Percentiles rank a stretch among this genome's conserved stretches.
Evolutionary conservation across 345 rosid genomes (phyloP).

Genomic region (Eucalyptus tenuipes): DNA sequence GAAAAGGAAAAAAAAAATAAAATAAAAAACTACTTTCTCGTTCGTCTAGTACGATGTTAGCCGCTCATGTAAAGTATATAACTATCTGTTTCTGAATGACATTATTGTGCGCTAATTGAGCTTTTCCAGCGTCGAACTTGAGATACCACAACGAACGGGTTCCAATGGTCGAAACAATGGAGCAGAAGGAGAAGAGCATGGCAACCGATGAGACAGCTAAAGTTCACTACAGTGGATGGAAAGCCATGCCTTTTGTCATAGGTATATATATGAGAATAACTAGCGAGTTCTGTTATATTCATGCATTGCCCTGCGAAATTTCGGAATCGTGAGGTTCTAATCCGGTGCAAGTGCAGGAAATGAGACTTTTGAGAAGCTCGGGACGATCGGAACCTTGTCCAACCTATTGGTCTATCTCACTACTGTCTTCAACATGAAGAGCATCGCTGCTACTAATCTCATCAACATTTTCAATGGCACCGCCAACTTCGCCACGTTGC

Average conservation of each 20-base stretch:
- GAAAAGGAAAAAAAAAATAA: neutral
- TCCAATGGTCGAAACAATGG: neutral
- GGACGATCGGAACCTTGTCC: slow-evolving; percentile 34
- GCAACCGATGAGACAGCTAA: neutral
- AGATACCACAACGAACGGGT: neutral
- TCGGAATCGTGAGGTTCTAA: neutral
- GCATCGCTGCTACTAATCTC: slow-evolving; percentile 49
- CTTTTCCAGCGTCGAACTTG: neutral
- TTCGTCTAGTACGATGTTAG: neutral
- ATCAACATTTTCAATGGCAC: slow-evolving; percentile 51
- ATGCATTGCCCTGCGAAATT: neutral
- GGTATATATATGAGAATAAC: neutral
- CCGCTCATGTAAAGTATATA: neutral
- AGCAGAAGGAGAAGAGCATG: neutral
- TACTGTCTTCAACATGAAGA: slow-evolving; percentile 51
- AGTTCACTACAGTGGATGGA: neutral
- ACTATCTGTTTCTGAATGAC: neutral
- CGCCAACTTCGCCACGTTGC: slow-evolving; percentile 45
- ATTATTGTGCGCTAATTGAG: neutral
- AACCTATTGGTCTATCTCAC: slow-evolving; percentile 47
- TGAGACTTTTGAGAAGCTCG: slow-evolving; percentile 57
- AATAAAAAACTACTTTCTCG: neutral
- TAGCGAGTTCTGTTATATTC: neutral
- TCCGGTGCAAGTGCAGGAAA: slow-evolving; percentile 22
- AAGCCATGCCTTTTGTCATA: slow-evolving; percentile 1